Evolutionary conservation across 202 grass and related monocot genomes (phyloP), one percentile per base, ranked within the genome.

Genomic region (Cymbopogon flexuosus): DNA sequence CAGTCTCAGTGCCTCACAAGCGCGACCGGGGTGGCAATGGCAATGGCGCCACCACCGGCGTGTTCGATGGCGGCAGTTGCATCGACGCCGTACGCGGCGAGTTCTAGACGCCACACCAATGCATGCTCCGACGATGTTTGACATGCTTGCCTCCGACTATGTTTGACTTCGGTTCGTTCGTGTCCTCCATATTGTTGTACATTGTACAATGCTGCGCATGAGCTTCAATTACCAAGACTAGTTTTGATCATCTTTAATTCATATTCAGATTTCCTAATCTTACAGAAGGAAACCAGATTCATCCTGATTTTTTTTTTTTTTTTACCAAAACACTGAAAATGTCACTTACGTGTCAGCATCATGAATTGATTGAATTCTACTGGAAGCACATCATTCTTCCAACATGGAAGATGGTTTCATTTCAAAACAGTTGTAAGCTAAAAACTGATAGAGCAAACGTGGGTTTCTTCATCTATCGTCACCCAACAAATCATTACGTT

Each of bases 31-130:
- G 6, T 54, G 46, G 61, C 10, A 9, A 12, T 40, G 18, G 13
- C 31, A n/a, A 36, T 4, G 3, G 7, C 42, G 15, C 47, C 36
- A 13, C 5, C 3, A 24, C 81, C 4, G 29, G 18, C 9, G 73
- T 54, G 75, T 84, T 71, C 75, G 42, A 79, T 24, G 83, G 83
- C 42, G 66, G 66, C 75, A 40, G 83, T 2, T 79, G 83, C 43
- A 18, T 71, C 23, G 83, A 85, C 33, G 75, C 83, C 16, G 67
- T 57, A 3, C 42, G 19, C 31, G 6, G 33, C 43, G 83, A 79
- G 57, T 52, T 79, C 35, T 84, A 64, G 62, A 23, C 66, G 62
- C 3, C 35, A 47, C 5, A 8, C 15, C 47, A 8, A 19, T 54
- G 49, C 49, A 54, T 54, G 49, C 16, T 56, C 51, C 51, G 18